Percentiles rank a stretch among this genome's conserved stretches.
Evolutionary conservation across 1,284 basidiomycete genomes (phyloP).

Genomic region (Pseudozyma thailandica): DNA sequence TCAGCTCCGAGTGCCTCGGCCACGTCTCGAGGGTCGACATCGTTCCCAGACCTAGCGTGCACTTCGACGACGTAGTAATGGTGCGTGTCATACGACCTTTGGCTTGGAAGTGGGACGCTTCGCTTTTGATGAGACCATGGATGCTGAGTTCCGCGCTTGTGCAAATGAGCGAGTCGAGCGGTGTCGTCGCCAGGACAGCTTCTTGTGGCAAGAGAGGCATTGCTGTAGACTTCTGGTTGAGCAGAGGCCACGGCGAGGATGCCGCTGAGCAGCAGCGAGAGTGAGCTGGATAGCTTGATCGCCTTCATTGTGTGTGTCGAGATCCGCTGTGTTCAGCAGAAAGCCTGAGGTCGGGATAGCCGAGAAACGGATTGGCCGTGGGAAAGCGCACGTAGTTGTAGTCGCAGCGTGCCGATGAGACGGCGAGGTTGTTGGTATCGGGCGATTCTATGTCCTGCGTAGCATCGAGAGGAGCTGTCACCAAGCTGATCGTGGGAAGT

Average conservation of each 20-base stretch:
- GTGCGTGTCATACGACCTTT: constrained; percentile 77
- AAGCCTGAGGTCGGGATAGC: neutral
- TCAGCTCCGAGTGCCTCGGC: constrained; percentile 79
- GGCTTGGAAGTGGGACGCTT: constrained; percentile 50
- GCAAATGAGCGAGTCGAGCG: constrained; percentile 3
- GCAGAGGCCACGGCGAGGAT: constrained; percentile 26
- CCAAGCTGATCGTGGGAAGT: neutral
- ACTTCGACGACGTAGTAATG: constrained; percentile 90
- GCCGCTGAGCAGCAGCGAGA: constrained; percentile 35
- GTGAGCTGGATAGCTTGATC: constrained; percentile 26
- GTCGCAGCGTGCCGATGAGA: neutral
- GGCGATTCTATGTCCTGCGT: neutral
- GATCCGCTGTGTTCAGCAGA: neutral
- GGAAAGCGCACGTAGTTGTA: too few relatives aligned
- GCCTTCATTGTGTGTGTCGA: constrained; percentile 9
- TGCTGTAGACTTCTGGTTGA: neutral
- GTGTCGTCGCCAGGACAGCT: constrained; percentile 12
- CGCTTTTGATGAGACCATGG: constrained; percentile 45
- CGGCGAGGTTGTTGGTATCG: neutral
- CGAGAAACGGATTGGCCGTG: too few relatives aligned
- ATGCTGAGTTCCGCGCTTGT: constrained; percentile 16
- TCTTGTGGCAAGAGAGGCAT: constrained; percentile 11
- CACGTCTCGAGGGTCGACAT: constrained; percentile 69
- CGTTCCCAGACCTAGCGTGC: constrained; percentile 71
- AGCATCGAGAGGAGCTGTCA: neutral